These are phyloP conservation scores for Citrus trifoliata DNA, from an alignment of 345 rosid genomes.

Conservation along the genomic window DNA sequence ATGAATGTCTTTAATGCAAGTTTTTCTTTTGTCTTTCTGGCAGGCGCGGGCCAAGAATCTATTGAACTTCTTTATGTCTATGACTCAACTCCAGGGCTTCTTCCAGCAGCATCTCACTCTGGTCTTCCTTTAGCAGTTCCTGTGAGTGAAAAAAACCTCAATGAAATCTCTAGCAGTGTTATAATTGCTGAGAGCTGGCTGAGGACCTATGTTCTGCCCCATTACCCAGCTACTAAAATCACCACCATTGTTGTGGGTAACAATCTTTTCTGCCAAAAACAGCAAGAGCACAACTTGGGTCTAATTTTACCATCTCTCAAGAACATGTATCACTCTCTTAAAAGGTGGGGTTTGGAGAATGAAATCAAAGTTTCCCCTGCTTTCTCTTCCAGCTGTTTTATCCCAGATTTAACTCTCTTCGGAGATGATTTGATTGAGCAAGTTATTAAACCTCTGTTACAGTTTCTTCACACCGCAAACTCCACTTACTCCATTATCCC, in stretches of 20 bases:
- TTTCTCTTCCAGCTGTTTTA: conserved; percentile 43
- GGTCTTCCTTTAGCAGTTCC: conserved; percentile 44
- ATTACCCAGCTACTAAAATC: conserved; percentile 60
- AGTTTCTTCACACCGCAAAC: conserved; percentile 44
- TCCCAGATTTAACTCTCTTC: conserved; percentile 12
- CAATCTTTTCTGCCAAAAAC: conserved; percentile 35
- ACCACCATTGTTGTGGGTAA: conserved; percentile 58
- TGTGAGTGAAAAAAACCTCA: conserved; percentile 39
- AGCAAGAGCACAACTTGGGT: conserved; percentile 32
- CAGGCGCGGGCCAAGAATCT: conserved; percentile 62
- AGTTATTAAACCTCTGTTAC: conserved; percentile 29
- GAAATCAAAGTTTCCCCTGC: conserved; percentile 60
- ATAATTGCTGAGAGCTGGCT: conserved; percentile 73
- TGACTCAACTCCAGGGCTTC: conserved; percentile 22
- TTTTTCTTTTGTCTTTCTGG: background rate
- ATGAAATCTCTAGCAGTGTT: conserved; percentile 52
- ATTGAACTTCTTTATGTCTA: conserved; percentile 34
- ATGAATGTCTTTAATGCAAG: background rate
- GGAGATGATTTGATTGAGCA: conserved; percentile 24
- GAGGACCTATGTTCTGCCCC: conserved; percentile 53
- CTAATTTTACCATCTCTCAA: conserved; percentile 44
- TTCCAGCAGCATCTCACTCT: conserved; percentile 26
- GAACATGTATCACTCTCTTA: conserved; percentile 61
- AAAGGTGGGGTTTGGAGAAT: conserved; percentile 70
- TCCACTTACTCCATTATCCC: conserved; percentile 52